A percentile compares a stretch with the other conserved stretches of the same genome.
Evolutionary conservation across 805 yeast species (phyloP).

Genomic region (Pichia paraexigua): DNA sequence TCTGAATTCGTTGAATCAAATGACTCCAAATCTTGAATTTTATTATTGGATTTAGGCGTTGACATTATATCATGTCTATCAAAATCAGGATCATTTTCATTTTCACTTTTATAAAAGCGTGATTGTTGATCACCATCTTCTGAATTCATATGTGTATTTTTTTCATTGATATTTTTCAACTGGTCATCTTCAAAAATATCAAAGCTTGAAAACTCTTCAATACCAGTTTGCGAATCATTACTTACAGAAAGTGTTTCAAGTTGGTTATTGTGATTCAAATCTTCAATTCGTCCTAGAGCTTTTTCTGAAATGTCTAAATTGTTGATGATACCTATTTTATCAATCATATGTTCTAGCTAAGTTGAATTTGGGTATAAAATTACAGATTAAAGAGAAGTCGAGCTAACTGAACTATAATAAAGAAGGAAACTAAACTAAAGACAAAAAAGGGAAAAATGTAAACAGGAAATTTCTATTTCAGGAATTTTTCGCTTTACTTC

Average conservation of each 20-base stretch:
- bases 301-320: not conserved
- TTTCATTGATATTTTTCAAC: not conserved
- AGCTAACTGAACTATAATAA: not conserved
- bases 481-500: not conserved
- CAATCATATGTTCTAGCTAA: not conserved
- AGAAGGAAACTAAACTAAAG: not conserved
- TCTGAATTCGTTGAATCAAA: not conserved
- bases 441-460: not conserved
- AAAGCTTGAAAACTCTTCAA: constrained; percentile 14
- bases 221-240: not conserved
- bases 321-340: not conserved
- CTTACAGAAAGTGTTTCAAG: not conserved
- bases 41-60: constrained; percentile 4
- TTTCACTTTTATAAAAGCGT: not conserved
- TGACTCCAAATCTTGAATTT: not conserved
- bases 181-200: constrained; percentile 9
- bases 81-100: not conserved
- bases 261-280: not conserved
- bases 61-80: not conserved
- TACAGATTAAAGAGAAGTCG: not conserved
- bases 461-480: not conserved
- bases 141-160: not conserved
- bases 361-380: not conserved
- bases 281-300: not conserved
- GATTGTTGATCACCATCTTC: not conserved